phyloP scores from a whole-genome alignment of 345 rosid genomes.

The Camelina neglecta region DNA sequence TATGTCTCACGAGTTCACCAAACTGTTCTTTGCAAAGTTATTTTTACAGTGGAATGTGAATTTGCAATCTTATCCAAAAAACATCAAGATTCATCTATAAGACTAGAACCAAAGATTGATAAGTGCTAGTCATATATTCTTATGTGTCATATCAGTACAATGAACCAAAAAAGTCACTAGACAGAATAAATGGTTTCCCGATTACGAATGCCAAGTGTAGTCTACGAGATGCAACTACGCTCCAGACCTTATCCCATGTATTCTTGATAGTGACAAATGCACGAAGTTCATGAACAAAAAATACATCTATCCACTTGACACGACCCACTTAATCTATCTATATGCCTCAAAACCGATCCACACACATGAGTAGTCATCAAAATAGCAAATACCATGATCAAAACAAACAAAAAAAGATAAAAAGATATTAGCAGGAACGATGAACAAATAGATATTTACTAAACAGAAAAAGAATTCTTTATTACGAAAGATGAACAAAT shows the following conservation, averaged over 20 bases:
- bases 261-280: slow-evolving; percentile 17
- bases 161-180: slow-evolving; percentile 8
- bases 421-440: neutral
- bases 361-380: neutral
- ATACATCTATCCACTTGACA: slow-evolving; percentile 27
- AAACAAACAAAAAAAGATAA: neutral
- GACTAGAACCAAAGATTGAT: slow-evolving; percentile 21
- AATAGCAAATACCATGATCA: neutral
- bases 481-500: neutral
- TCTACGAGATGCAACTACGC: neutral
- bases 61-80: neutral
- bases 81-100: slow-evolving; percentile 1
- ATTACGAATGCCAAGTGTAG: neutral
- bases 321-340: neutral
- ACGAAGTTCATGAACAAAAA: neutral
- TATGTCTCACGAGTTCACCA: slow-evolving; percentile 12
- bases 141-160: slow-evolving; percentile 21
- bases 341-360: slow-evolving; percentile 22
- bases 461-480: slow-evolving; percentile 8
- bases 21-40: slow-evolving; percentile 20
- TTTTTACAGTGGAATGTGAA: slow-evolving; percentile 19
- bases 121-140: slow-evolving; percentile 9
- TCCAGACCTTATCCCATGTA: slow-evolving; percentile 8
- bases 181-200: slow-evolving; percentile 4
- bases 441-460: slow-evolving; percentile 20